phyloP scores from a whole-genome alignment of 2,329 filamentous ascomycete genomes.

The Ophidiomyces ophidiicola region DNA sequence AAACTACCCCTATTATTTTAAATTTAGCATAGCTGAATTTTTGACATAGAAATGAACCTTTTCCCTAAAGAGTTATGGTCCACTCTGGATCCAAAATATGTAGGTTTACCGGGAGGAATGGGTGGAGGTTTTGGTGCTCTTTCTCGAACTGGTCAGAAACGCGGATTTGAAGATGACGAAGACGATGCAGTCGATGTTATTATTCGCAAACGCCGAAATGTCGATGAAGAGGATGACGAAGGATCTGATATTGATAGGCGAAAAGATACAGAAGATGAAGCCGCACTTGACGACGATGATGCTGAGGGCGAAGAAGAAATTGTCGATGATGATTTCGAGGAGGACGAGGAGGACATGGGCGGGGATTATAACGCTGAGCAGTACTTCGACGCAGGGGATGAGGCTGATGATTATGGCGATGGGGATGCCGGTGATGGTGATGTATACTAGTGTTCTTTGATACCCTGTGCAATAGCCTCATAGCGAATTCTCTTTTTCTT shows the following conservation, averaged over 20 bases:
- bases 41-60: slow-evolving; percentile 40
- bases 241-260: slow-evolving; percentile 24
- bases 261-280: slow-evolving; percentile 30
- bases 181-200: slow-evolving; percentile 23
- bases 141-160: slow-evolving; percentile 21
- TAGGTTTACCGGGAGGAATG: slow-evolving; percentile 26
- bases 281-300: slow-evolving; percentile 33
- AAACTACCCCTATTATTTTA: background rate
- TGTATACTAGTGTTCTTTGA: slow-evolving; percentile 25
- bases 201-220: slow-evolving; percentile 23
- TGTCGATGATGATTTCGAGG: slow-evolving; percentile 48
- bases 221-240: slow-evolving; percentile 25
- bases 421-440: slow-evolving; percentile 42
- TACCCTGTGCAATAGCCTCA: background rate
- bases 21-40: background rate
- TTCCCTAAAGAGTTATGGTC: slow-evolving; percentile 49
- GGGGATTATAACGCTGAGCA: slow-evolving; percentile 54
- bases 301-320: slow-evolving; percentile 41
- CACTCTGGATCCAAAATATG: slow-evolving; percentile 37
- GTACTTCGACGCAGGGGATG: slow-evolving; percentile 50
- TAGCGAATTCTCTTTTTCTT: background rate
- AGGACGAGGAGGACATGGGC: slow-evolving; percentile 47
- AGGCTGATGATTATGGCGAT: slow-evolving; percentile 43
- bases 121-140: slow-evolving; percentile 22
- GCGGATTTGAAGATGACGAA: slow-evolving; percentile 37